Percentiles rank a stretch among this genome's conserved stretches.
These are phyloP conservation scores for Mesembryanthemum crystallinum DNA, from an alignment of 148 eudicot species.

Conservation along the genomic window DNA sequence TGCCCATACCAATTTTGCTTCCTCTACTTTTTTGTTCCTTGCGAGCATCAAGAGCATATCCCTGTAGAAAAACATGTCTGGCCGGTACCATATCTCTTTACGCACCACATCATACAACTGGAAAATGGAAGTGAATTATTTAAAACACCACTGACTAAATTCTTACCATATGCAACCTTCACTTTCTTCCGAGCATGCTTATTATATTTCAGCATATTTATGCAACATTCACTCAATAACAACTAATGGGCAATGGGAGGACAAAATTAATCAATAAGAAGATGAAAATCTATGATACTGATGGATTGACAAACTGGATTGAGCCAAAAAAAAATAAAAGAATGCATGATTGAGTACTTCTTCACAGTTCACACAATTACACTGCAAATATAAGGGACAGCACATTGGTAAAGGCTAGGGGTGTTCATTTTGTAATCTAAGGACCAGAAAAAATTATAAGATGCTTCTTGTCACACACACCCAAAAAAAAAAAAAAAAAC, in stretches of 20 bases:
- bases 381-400: background rate
- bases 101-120: conserved; percentile 91
- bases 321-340: background rate
- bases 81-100: conserved; percentile 93
- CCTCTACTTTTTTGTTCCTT: conserved; percentile 74
- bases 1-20: conserved; percentile 66
- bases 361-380: background rate
- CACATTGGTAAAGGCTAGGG: background rate
- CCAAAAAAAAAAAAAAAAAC: too few relatives aligned
- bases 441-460: too few relatives aligned
- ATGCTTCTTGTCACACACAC: too few relatives aligned
- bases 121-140: background rate
- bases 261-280: background rate
- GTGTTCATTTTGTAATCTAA: background rate
- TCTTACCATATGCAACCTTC: background rate
- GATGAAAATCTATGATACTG: background rate
- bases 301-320: background rate
- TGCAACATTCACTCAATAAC: background rate
- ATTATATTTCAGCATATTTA: background rate
- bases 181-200: background rate
- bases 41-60: conserved; percentile 97
- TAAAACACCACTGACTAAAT: background rate
- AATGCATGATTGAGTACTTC: background rate
- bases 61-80: conserved; percentile 98
- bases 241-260: background rate